Evolutionary conservation across 2,329 filamentous ascomycete genomes (phyloP), one percentile per base, ranked within the genome.

Genomic region (Sordariomycetes sp.): DNA sequence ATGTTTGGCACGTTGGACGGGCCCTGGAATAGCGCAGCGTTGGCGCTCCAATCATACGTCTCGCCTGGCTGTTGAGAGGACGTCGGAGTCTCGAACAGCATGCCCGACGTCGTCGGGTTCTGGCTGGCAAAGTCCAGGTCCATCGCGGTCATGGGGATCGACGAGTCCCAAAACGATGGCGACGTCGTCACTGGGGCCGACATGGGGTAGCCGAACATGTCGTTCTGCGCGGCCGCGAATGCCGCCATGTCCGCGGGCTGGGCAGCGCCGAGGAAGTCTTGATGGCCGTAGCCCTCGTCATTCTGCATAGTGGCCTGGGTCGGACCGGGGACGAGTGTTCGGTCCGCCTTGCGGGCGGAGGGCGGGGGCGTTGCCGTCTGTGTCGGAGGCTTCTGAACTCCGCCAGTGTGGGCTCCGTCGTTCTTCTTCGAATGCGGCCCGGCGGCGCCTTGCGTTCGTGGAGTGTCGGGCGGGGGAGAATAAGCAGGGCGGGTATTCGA

Each of bases 341-440:
- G 79, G 63, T 72, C 74, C 63, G 75, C 76, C 70, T 82, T 83
- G 62, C 73, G 78, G 61, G 74, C 72, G 43, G 82, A 82, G 28
- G 80, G 78, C 57, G 83, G 83, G 58, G 83, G 83, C 32, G 83
- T 86, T 55, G 76, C 76, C 40, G 79, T 82, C 64, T 85, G 82
- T 24, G 68, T 68, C 25, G 62, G 63, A 56, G 72, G 68, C 7
- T 32, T 24, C 37, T 51, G 57, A 18, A 11, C 3, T 24, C 46
- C 20, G 18, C 11, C 22, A 24, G 46, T 12, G 46, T 20, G 8
- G 5, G 20, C 12, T 8, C 22, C 20, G 22, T 24, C 20, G n/a
- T 50, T 50, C 20, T 37, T 34, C 25, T 43, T 48, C 67, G 61
- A 63, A 75, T 70, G 62, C 73, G 65, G 60, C 72, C 64, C 55